Evolutionary conservation across 2,329 filamentous ascomycete species (phyloP).

Genomic region (Rutstroemia sp.): DNA sequence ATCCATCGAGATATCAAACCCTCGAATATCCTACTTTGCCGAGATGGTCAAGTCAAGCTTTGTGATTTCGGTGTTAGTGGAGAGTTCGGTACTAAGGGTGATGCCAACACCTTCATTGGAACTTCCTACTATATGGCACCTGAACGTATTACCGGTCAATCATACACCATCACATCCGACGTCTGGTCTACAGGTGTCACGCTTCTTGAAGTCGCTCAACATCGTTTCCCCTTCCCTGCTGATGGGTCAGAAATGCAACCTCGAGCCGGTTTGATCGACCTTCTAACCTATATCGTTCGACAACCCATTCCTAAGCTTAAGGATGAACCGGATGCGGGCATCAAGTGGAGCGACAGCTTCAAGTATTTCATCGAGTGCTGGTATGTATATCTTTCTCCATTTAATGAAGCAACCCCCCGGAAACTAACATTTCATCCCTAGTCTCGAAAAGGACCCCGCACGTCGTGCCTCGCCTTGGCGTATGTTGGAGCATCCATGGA

Average conservation of each 20-base stretch:
- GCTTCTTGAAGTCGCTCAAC: conserved; percentile 96
- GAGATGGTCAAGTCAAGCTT: conserved; percentile 89
- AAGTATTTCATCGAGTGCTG: conserved; percentile 99
- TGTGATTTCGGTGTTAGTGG: conserved; percentile 98
- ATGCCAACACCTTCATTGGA: conserved; percentile 97
- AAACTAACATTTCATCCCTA: conserved; percentile 32
- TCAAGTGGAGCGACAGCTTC: conserved; percentile 94
- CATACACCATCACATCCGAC: conserved; percentile 96
- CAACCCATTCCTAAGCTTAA: conserved; percentile 94
- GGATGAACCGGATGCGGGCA: conserved; percentile 82
- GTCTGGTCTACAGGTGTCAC: conserved; percentile 98
- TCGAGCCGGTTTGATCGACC: conserved; percentile 83
- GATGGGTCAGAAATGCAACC: conserved; percentile 96
- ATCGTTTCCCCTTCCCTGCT: conserved; percentile 95
- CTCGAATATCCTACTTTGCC: conserved; percentile 89
- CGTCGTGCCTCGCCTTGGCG: conserved; percentile 92
- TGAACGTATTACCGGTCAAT: conserved; percentile 93
- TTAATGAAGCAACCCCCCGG: neutral
- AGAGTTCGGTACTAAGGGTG: conserved; percentile 96
- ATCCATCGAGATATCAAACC: conserved; percentile 99
- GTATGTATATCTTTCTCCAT: conserved; percentile 48
- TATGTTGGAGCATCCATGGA: conserved; percentile 99
- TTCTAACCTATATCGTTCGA: conserved; percentile 94
- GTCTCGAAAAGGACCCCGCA: conserved; percentile 85
- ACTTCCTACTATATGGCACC: conserved; percentile 99